A percentile compares a stretch with the other conserved stretches of the same genome.
phyloP scores from a whole-genome alignment of 768 basidiomycete species.

The Amanita pallidorosea region DNA sequence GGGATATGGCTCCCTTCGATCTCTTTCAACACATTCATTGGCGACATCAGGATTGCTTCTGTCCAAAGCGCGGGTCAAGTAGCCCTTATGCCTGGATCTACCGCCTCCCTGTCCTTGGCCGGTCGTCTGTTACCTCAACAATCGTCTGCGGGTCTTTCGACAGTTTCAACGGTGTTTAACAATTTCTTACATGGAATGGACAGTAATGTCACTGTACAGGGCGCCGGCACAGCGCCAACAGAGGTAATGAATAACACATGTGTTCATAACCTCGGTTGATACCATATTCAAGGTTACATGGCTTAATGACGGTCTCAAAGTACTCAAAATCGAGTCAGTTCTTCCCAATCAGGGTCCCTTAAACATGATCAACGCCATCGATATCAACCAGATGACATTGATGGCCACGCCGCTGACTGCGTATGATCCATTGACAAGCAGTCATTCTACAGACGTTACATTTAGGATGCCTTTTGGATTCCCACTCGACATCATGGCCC shows the following conservation, averaged over 20 bases:
- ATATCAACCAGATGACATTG: constrained; percentile 46
- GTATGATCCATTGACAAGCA: constrained; percentile 48
- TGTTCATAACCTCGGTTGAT: not conserved
- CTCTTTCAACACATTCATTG: constrained; percentile 48
- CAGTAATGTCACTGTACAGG: constrained; percentile 47
- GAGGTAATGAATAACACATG: constrained; percentile 25
- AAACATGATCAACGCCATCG: constrained; percentile 54
- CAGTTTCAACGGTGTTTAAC: constrained; percentile 59
- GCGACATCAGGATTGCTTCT: constrained; percentile 45
- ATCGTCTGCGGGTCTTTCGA: constrained; percentile 37
- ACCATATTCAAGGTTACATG: constrained; percentile 41
- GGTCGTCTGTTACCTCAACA: constrained; percentile 60
- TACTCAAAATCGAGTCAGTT: constrained; percentile 43
- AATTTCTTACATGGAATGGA: constrained; percentile 60
- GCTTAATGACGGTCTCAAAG: constrained; percentile 63
- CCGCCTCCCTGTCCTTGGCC: constrained; percentile 38
- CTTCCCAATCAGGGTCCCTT: constrained; percentile 55
- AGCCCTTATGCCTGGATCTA: constrained; percentile 42
- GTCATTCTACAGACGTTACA: constrained; percentile 45
- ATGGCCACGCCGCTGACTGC: constrained; percentile 47
- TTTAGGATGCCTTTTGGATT: constrained; percentile 64
- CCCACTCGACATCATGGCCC: constrained; percentile 52
- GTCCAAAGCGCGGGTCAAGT: constrained; percentile 39
- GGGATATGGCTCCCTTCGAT: constrained; percentile 54
- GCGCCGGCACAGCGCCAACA: constrained; percentile 44